Conservation (phyloP, 139 green algal genomes). For the Coccomyxa sp. region DNA sequence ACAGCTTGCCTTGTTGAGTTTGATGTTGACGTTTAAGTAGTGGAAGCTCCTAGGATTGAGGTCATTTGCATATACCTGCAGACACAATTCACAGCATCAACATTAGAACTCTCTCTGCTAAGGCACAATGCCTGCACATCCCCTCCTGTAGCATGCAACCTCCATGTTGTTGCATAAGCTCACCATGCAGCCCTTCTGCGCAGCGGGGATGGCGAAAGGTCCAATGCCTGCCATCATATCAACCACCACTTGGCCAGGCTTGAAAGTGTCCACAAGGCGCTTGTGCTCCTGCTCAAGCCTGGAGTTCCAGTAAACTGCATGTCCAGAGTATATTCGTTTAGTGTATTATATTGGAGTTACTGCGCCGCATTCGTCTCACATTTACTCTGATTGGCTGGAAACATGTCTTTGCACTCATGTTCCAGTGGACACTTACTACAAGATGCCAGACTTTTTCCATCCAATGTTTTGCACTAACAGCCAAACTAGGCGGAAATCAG, state of each 20-base stretch:
- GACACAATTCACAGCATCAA: not conserved
- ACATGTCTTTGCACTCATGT: too few species aligned
- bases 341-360: too few species aligned
- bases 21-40: constrained; percentile 76
- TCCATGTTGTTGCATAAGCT: not conserved
- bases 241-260: constrained; percentile 58
- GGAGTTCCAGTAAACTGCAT: constrained; percentile 97
- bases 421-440: too few species aligned
- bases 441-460: too few species aligned
- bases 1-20: constrained; percentile 60
- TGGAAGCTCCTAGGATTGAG: constrained; percentile 83
- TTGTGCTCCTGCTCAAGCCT: constrained; percentile 91
- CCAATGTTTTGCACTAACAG: too few species aligned
- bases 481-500: too few species aligned
- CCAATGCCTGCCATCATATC: constrained; percentile 93
- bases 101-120: not conserved
- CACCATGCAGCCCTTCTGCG: constrained; percentile 66
- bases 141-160: not conserved
- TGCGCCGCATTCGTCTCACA: too few species aligned
- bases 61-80: constrained; percentile 92
- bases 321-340: constrained; percentile 10
- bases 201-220: constrained; percentile 94
- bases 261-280: constrained; percentile 70
- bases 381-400: too few species aligned
- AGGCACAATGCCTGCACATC: not conserved